Evolutionary conservation across 140 eudicot genomes (phyloP), one percentile per base, ranked within the genome.

Genomic region (Cichorium intybus): DNA sequence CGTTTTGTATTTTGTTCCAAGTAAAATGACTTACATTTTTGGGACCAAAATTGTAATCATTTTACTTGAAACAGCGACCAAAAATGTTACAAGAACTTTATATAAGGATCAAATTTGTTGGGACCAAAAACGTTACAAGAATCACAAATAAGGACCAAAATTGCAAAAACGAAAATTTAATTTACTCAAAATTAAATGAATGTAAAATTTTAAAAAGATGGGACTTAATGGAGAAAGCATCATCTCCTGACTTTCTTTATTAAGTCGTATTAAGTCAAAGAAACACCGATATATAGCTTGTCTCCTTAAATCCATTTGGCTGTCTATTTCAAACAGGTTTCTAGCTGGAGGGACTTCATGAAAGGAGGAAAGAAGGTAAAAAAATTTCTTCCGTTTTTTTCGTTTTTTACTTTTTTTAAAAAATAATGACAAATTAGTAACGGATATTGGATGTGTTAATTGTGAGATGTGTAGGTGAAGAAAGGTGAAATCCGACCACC

Each of bases 331-430:
- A 22, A 60, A 24, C 89, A 88, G 94, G 97, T 93, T 73, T 89
- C 99, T 52, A 89, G 99, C 83, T 93, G 99, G 97, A 86, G 99
- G 70, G 97, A 93, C 76, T 88, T 89, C 33, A 86, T 83, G 94
- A 93, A 93, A 70, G 90, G 90, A 60, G 94, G 97, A 60, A 93
- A 93, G 82, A 88, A 88, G 95, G 97, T 88, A 72, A 53, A 56
- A 46, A 14, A 15, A 53, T 18, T 24, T n/a, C 31, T 33, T 29
- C 4, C 31, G 0, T 21, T 21, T 20, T 35, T 57, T 24, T 12
- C 16, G 39, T 24, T n/a, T 8, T 18, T 22, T 7, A 0, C 14
- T 17, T 22, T n/a, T 10, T 16, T 0, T 10, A 2, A 31, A 9
- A 54, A 15, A 69, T 28, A 27, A 55, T 52, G 54, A 26, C 15